These are phyloP conservation scores for Mollisiaceae sp. DNA, from an alignment of 2,329 filamentous ascomycete genomes.

Conservation along the genomic window DNA sequence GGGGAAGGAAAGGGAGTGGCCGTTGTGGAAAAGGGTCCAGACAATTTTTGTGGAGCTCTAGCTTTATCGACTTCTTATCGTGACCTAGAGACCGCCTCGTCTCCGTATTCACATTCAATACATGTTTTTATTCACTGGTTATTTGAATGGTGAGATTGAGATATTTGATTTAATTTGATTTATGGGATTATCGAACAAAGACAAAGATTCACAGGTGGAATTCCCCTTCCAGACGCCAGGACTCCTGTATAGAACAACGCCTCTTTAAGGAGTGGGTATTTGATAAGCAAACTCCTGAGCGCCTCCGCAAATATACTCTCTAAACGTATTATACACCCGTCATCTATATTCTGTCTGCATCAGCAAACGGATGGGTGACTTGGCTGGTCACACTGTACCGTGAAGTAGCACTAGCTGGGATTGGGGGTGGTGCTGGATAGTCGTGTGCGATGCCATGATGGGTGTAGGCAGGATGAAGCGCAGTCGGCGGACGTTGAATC, in stretches of 20 bases:
- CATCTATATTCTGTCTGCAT: slow-evolving; percentile 5
- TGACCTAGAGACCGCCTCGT: neutral
- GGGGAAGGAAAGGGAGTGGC: slow-evolving; percentile 2
- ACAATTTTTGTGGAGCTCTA: slow-evolving; percentile 22
- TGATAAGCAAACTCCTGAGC: slow-evolving; percentile 28
- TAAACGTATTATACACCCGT: slow-evolving; percentile 5
- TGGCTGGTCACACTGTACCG: slow-evolving; percentile 16
- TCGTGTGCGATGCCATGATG: slow-evolving; percentile 35
- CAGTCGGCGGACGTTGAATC: slow-evolving; percentile 60
- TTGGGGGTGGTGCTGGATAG: slow-evolving; percentile 54
- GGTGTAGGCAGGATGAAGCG: slow-evolving; percentile 60
- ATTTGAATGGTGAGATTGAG: neutral
- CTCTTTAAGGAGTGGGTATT: slow-evolving; percentile 39
- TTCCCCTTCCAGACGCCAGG: slow-evolving; percentile 13
- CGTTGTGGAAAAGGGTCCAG: slow-evolving; percentile 10
- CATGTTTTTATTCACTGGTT: neutral
- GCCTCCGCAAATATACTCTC: slow-evolving; percentile 20
- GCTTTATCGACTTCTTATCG: slow-evolving; percentile 23
- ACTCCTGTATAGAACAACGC: slow-evolving; percentile 25
- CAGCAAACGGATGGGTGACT: slow-evolving; percentile 6
- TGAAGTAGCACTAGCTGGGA: slow-evolving; percentile 38
- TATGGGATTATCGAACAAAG: neutral
- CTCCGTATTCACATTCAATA: neutral
- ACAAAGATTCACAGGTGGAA: neutral
- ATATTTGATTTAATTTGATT: slow-evolving; percentile 1